Base-by-base conservation (phyloP, 805 yeast species). In the Starmera quercuum region DNA sequence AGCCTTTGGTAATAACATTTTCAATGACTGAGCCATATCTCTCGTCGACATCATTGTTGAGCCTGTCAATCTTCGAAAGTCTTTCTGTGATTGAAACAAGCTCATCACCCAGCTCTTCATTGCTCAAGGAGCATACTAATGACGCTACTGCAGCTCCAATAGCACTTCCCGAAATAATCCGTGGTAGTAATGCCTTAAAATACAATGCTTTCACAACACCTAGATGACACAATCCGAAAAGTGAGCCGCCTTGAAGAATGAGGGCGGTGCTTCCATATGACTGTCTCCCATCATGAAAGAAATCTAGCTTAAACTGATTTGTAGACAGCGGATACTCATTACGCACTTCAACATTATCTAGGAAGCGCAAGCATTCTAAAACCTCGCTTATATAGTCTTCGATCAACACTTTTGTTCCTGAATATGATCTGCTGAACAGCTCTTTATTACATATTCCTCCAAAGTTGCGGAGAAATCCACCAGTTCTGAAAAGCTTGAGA, bases 91-190 rank as follows among this genome's bases (percentile, higher is more conserved):
- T 56, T 7, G 47, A 39, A 4, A 46, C 33, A 14, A 77, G 53
- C 10, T 68, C 59, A 4, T 54, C 59, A 1, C 59, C 58, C 6
- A 88, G 59, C 45, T 85, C 92, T 3, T 70, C 71, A 34, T 79
- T 83, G 3, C 75, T 66, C 40, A 83, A 61, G 10, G 85, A 74
- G 49, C 97, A 86, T 1, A 83, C 83, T 24, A 86, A 63, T 0
- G 95, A 77, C 0, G 95, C 97, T 14, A 88, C 87, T 2, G 88
- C 80, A 0, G 97, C 94, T 2, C 98, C 98, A 39, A 86, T 83
- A 0, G 96, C 92, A 37, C 88, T 82, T 0, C 98, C 98, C 6
- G 90, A 83, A 16, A 90, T 75, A 3, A 92, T 83, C 27, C 82
- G 63, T 0, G 98, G 98, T 33, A 92, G 63, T 25, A 88, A 59